Base-by-base conservation (phyloP, 805 yeast genomes). In the Kodamaea restingae region DNA sequence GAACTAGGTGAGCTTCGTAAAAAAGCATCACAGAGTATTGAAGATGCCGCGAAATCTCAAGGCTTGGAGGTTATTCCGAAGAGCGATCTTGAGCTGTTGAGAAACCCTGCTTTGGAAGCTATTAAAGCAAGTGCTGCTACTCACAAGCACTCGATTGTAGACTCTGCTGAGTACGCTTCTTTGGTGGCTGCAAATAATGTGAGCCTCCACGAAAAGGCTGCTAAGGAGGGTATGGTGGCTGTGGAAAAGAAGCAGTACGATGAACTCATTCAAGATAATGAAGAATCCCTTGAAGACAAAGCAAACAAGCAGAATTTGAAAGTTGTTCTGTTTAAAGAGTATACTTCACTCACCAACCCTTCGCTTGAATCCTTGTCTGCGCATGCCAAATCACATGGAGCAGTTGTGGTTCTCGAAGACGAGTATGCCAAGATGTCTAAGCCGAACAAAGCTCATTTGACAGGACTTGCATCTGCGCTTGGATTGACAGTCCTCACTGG, bases 381-480 rank as follows among this genome's bases (percentile, higher is more conserved):
- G 4, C 39, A 36, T 11, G 45, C 43, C 2, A 18, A 38, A 21
- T 12, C 29, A 5, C 17, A 24, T 12, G 42, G 29, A 7, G 27
- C 29, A n/a, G 36, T 36, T 10, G 35, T 45, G 12, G 28, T 48
- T 15, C 22, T 39, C 10, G 38, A 15, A n/a, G 18, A 10, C 14
- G 43, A 40, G 18, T 21, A 17, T 10, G 18, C 22, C 15, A 11
- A 30, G n/a, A 35, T 40, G 36, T 21, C 14, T 17, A 21, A 17
- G 21, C 36, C 32, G 7, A 9, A 30, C 2, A 50, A 50, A 38
- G 59, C 52, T 10, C 65, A 60, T 38, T 51, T 61, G 36, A 36
- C 35, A 10, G 44, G 42, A 6, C 50, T 56, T 40, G 67, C 66
- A 10, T 39, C 55, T 8, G 49, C 41, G 30, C 41, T 59, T 28